Percentiles rank a stretch among this genome's conserved stretches.
Conservation (phyloP, 805 yeast species). For the Yamadazyma takamatsuzukensis region DNA sequence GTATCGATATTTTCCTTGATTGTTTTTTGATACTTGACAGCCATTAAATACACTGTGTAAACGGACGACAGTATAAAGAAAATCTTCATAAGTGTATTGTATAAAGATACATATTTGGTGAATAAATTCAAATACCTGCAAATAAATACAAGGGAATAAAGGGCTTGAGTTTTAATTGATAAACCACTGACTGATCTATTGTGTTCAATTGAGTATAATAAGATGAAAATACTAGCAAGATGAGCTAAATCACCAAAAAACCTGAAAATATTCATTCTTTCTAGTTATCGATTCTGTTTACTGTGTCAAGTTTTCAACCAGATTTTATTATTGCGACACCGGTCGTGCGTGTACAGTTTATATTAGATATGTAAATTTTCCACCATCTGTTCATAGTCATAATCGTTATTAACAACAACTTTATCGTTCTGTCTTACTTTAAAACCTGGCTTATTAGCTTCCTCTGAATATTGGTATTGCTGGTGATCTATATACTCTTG, state of each 20-base stretch:
- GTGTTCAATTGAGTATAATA: constrained; percentile 64
- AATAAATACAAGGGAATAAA: constrained; percentile 51
- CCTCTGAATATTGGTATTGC: constrained; percentile 4
- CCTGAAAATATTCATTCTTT: constrained; percentile 39
- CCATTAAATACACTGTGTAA: constrained; percentile 73
- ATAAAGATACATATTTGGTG: constrained; percentile 56
- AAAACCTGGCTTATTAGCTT: constrained; percentile 7
- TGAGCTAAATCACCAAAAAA: constrained; percentile 76
- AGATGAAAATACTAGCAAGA: constrained; percentile 69
- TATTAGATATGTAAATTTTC: too few species aligned
- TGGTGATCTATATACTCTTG: constrained; percentile 14
- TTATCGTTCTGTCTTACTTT: constrained; percentile 5
- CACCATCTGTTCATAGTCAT: constrained; percentile 10
- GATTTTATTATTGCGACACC: constrained; percentile 1
- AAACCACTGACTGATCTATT: constrained; percentile 75
- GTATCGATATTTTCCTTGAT: constrained; percentile 62
- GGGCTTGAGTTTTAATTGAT: constrained; percentile 81
- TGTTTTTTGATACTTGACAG: constrained; percentile 53
- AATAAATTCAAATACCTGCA: constrained; percentile 41
- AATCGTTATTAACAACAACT: constrained; percentile 18
- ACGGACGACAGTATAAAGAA: constrained; percentile 73
- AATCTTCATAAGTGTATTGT: constrained; percentile 78
- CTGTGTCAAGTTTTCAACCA: not conserved
- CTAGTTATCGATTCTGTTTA: not conserved
- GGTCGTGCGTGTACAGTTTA: constrained; percentile 5